phyloP scores from a whole-genome alignment of 2,329 filamentous ascomycete genomes.

The Alternaria gaisen region DNA sequence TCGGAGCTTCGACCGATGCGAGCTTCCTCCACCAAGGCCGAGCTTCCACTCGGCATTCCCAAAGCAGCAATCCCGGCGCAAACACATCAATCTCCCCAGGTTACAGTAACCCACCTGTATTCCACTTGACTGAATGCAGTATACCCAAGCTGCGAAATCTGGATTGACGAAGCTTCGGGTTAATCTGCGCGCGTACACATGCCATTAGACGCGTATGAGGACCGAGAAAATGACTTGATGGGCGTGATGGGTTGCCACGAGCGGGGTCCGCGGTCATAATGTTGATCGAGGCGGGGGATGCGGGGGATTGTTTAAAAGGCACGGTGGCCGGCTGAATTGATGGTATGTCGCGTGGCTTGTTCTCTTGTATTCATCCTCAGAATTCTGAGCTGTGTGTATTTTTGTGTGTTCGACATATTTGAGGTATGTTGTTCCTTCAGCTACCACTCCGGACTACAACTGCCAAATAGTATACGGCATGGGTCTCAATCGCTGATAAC shows the following conservation, averaged over 20 bases:
- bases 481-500: background rate
- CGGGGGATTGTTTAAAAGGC: conserved; percentile 36
- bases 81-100: conserved; percentile 8
- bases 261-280: conserved; percentile 18
- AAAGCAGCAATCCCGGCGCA: conserved; percentile 34
- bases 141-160: conserved; percentile 17
- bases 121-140: conserved; percentile 29
- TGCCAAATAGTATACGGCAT: background rate
- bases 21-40: conserved; percentile 10
- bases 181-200: background rate
- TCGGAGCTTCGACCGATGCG: conserved; percentile 29
- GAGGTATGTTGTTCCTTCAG: background rate
- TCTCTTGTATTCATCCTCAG: background rate
- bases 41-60: conserved; percentile 24
- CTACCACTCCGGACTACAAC: background rate
- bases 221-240: background rate
- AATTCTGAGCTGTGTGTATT: background rate
- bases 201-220: background rate
- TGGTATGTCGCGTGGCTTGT: background rate
- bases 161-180: conserved; percentile 10
- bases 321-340: conserved; percentile 18
- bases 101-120: conserved; percentile 3
- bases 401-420: background rate
- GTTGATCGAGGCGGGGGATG: conserved; percentile 34
- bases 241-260: conserved; percentile 2